These are phyloP conservation scores for Rhododendron ferrugineum DNA, from an alignment of 148 eudicot species.

Conservation along the genomic window DNA sequence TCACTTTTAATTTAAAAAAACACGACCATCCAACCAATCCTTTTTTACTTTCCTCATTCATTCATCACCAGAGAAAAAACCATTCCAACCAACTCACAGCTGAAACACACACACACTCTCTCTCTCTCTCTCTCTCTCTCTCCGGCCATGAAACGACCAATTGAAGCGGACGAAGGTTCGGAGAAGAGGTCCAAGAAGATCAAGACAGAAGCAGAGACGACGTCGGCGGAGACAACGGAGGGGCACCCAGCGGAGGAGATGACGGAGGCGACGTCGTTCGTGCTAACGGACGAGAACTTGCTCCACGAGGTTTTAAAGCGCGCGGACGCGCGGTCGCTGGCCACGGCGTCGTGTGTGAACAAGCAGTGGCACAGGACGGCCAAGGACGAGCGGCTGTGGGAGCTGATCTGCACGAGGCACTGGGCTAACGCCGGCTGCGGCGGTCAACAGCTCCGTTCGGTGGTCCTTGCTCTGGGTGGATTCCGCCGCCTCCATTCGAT, in stretches of 20 bases:
- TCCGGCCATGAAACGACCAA: constrained; percentile 27
- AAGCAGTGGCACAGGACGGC: constrained; percentile 63
- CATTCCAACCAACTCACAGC: neutral
- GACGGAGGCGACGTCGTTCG: constrained; percentile 7
- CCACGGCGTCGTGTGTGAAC: constrained; percentile 50
- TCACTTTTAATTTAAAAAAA: no score
- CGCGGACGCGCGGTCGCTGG: constrained; percentile 70
- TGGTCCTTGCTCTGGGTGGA: constrained; percentile 80
- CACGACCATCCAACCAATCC: neutral
- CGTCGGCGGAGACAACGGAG: neutral
- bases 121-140: neutral
- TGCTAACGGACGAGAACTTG: constrained; percentile 59
- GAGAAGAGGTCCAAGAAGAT: constrained; percentile 18
- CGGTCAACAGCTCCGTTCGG: constrained; percentile 64
- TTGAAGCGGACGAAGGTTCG: neutral
- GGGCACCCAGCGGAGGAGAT: constrained; percentile 9
- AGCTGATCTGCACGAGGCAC: constrained; percentile 79
- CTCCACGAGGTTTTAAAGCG: constrained; percentile 70
- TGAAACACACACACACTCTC: neutral
- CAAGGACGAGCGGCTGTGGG: constrained; percentile 83
- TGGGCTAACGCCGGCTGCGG: constrained; percentile 38
- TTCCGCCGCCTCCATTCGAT: constrained; percentile 65
- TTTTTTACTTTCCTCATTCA: neutral
- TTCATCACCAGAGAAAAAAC: neutral
- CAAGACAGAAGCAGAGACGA: constrained; percentile 17